Conservation (phyloP, 1,139 yeast genomes). For the Candida mesenterica region DNA sequence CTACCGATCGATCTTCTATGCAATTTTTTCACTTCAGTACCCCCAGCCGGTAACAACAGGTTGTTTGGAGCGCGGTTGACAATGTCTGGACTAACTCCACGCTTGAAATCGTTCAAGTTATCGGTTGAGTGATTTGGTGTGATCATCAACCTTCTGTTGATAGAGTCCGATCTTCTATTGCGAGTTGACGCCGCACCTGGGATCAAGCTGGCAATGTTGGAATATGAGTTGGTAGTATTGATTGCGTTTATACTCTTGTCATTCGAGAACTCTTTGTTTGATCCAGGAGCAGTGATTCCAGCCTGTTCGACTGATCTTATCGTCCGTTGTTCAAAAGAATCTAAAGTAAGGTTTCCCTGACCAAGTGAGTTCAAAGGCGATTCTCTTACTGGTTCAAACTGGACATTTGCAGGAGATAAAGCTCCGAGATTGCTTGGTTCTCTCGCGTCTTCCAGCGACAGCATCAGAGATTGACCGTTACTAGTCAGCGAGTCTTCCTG, state of each 20-base stretch:
- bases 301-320: slow-evolving; percentile 10
- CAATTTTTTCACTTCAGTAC: slow-evolving; percentile 18
- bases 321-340: slow-evolving; percentile 40
- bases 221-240: slow-evolving; percentile 5
- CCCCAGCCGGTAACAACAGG: slow-evolving; percentile 18
- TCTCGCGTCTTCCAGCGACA: slow-evolving; percentile 2
- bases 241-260: slow-evolving; percentile 1
- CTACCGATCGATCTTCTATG: slow-evolving; percentile 21
- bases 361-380: slow-evolving; percentile 66
- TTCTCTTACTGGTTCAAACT: slow-evolving; percentile 59
- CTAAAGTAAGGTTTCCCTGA: slow-evolving; percentile 65
- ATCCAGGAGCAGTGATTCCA: slow-evolving; percentile 10
- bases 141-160: slow-evolving; percentile 12
- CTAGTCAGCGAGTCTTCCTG: background rate
- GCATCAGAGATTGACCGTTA: background rate
- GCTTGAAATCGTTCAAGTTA: slow-evolving; percentile 16
- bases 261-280: slow-evolving; percentile 1
- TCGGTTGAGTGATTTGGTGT: slow-evolving; percentile 23
- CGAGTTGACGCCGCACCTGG: slow-evolving; percentile 5
- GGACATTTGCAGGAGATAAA: slow-evolving; percentile 25
- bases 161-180: slow-evolving; percentile 10
- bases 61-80: slow-evolving; percentile 15
- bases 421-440: slow-evolving; percentile 1
- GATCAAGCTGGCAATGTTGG: slow-evolving; percentile 8
- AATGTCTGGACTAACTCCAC: slow-evolving; percentile 21